A percentile compares a stretch with the other conserved stretches of the same genome.
These are phyloP conservation scores for Sphagnum contortum DNA, from an alignment of 225 moss, liverwort and hornwort genomes.

Conservation along the genomic window DNA sequence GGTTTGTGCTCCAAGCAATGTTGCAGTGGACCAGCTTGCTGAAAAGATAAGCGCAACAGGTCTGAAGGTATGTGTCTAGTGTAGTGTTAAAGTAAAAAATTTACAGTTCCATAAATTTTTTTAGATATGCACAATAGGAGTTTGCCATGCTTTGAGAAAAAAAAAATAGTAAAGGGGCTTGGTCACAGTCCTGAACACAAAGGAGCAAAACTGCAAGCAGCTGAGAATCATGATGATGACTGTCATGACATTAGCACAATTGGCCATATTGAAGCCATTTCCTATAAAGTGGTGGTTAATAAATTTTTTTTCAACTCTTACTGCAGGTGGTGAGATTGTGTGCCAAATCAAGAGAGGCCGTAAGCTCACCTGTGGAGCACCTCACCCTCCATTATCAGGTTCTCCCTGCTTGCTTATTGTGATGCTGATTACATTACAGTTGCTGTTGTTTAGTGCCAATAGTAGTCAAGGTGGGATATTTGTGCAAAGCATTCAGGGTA, in stretches of 20 bases:
- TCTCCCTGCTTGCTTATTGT: not conserved
- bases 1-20: slow-evolving; percentile 64
- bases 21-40: slow-evolving; percentile 59
- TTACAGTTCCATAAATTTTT: not conserved
- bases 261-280: too few relatives aligned
- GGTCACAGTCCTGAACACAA: too few relatives aligned
- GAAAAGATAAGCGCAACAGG: slow-evolving; percentile 66
- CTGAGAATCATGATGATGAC: not conserved
- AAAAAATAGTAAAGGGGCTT: too few relatives aligned
- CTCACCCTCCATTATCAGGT: slow-evolving; percentile 63
- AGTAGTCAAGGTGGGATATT: too few relatives aligned
- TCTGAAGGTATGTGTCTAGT: slow-evolving; percentile 26
- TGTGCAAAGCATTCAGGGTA: too few relatives aligned
- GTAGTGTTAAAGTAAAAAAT: too few relatives aligned
- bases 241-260: not conserved
- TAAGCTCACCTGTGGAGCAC: slow-evolving; percentile 58
- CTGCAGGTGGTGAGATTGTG: slow-evolving; percentile 50
- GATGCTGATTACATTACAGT: too few relatives aligned
- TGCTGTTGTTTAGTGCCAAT: too few relatives aligned
- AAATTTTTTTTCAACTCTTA: too few relatives aligned
- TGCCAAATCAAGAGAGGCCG: slow-evolving; percentile 58
- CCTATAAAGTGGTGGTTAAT: not conserved
- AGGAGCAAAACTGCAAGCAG: too few relatives aligned
- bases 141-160: too few relatives aligned
- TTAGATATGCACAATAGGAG: not conserved